These are phyloP conservation scores for Globisporangium viniferum DNA, from an alignment of 352 stramenopile genomes.

Conservation along the genomic window DNA sequence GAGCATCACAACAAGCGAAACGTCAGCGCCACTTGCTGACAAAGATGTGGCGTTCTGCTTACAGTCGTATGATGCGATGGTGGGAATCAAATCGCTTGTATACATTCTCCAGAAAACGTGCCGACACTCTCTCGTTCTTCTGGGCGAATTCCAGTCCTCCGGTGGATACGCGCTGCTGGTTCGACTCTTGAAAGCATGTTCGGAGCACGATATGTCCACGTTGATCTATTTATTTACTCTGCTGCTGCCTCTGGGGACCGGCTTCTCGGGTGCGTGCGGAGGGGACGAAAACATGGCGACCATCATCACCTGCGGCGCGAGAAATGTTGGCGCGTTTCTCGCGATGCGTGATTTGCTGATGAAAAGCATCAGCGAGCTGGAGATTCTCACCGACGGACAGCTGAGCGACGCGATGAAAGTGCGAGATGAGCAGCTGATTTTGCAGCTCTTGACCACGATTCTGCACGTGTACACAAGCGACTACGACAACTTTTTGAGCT, in stretches of 20 bases:
- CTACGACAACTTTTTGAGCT: slow-evolving; percentile 66
- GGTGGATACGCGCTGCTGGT: slow-evolving; percentile 62
- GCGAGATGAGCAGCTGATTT: slow-evolving; percentile 42
- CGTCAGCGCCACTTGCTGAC: background rate
- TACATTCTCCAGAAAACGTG: slow-evolving; percentile 65
- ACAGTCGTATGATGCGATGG: slow-evolving; percentile 41
- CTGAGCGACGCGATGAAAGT: slow-evolving; percentile 11
- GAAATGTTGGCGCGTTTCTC: slow-evolving; percentile 64
- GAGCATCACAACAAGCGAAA: background rate
- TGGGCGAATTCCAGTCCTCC: slow-evolving; percentile 63
- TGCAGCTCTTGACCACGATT: slow-evolving; percentile 64
- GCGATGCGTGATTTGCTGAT: slow-evolving; percentile 66
- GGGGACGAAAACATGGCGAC: slow-evolving; percentile 36
- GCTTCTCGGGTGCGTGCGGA: slow-evolving; percentile 33
- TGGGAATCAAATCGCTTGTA: slow-evolving; percentile 50
- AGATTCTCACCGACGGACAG: slow-evolving; percentile 11
- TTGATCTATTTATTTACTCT: slow-evolving; percentile 54
- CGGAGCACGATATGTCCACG: slow-evolving; percentile 35
- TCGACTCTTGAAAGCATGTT: slow-evolving; percentile 35
- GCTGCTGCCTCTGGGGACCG: slow-evolving; percentile 55
- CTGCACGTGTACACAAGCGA: slow-evolving; percentile 70
- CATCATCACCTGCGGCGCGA: slow-evolving; percentile 41
- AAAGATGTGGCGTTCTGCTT: slow-evolving; percentile 29
- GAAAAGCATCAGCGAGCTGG: slow-evolving; percentile 35
- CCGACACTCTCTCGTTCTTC: slow-evolving; percentile 52